Evolutionary conservation across 2,329 filamentous ascomycete genomes (phyloP).

Genomic region (Pestalotiopsis sp.): DNA sequence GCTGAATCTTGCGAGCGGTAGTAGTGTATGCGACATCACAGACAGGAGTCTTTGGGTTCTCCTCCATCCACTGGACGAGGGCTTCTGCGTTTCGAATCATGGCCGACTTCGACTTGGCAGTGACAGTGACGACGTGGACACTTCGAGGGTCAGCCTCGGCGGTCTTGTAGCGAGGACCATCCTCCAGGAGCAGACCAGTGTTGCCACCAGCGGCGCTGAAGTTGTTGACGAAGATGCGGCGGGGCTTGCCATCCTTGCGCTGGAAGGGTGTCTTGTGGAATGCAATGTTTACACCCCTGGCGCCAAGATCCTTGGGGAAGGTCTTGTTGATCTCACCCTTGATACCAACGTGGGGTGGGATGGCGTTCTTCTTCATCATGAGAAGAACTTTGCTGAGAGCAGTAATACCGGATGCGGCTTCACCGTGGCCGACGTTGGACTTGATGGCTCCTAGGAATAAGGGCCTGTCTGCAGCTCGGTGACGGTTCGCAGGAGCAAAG

Average conservation of each 20-base stretch:
- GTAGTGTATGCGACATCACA: slow-evolving; percentile 67
- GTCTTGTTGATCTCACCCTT: slow-evolving; percentile 64
- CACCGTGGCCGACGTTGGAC: slow-evolving; percentile 65
- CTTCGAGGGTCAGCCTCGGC: slow-evolving; percentile 51
- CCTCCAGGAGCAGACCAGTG: slow-evolving; percentile 68
- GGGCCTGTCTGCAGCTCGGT: slow-evolving; percentile 51
- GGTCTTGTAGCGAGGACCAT: slow-evolving; percentile 48
- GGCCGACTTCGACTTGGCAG: slow-evolving; percentile 56
- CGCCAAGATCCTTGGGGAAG: slow-evolving; percentile 58
- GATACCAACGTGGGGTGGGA: slow-evolving; percentile 70
- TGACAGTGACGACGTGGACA: slow-evolving; percentile 62
- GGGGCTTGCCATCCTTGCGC: slow-evolving; percentile 49
- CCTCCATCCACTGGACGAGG: slow-evolving; percentile 57
- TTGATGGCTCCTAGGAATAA: slow-evolving; percentile 67
- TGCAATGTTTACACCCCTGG: slow-evolving; percentile 63
- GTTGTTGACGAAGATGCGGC: slow-evolving; percentile 65
- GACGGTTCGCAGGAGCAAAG: slow-evolving; percentile 50
- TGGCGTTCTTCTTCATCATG: slow-evolving; percentile 65
- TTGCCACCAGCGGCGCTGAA: slow-evolving; percentile 75
- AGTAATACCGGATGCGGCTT: slow-evolving; percentile 64
- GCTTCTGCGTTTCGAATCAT: slow-evolving; percentile 62
- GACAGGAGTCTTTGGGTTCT: slow-evolving; percentile 54
- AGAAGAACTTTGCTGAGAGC: slow-evolving; percentile 67
- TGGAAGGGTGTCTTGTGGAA: slow-evolving; percentile 54
- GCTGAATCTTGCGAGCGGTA: slow-evolving; percentile 67